Percentiles rank a stretch among this genome's conserved stretches.
Conservation (phyloP, 2,329 filamentous ascomycete species). For the Cladophialophora yegresii region DNA sequence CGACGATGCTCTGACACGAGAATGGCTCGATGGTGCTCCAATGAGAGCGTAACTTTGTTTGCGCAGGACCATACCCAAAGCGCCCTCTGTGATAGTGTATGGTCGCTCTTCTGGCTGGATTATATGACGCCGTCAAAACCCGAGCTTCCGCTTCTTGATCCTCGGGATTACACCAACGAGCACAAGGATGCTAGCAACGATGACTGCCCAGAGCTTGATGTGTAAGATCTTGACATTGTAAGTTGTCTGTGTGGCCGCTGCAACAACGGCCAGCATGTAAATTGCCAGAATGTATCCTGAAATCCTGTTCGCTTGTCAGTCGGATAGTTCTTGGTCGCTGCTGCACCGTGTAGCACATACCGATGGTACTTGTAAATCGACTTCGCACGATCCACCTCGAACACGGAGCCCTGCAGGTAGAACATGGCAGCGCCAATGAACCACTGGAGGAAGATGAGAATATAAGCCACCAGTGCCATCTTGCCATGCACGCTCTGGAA, state of each 20-base stretch:
- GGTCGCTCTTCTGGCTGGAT: not conserved
- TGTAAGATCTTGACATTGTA: conserved; percentile 69
- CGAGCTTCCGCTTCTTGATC: conserved; percentile 80
- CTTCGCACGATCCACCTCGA: conserved; percentile 79
- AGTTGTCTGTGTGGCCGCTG: conserved; percentile 72
- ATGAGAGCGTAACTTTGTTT: not conserved
- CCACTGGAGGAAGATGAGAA: conserved; percentile 71
- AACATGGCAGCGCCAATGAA: conserved; percentile 81
- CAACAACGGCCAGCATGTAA: conserved; percentile 71
- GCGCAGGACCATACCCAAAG: not conserved
- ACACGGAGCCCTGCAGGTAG: conserved; percentile 66
- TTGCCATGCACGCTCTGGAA: conserved; percentile 81
- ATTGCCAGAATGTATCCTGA: conserved; percentile 73
- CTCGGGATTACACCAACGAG: conserved; percentile 73
- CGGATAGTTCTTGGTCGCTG: not conserved
- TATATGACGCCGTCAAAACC: conserved; percentile 45
- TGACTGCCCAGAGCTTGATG: conserved; percentile 74
- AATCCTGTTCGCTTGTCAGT: conserved; percentile 49
- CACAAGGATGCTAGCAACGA: conserved; percentile 66
- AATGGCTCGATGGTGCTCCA: not conserved
- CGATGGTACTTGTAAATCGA: conserved; percentile 83
- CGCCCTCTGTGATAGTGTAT: not conserved
- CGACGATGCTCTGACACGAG: too few relatives aligned
- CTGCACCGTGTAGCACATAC: conserved; percentile 12
- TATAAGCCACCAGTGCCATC: conserved; percentile 75